Base-by-base conservation (phyloP, 768 basidiomycete genomes). In the Leccinum uliginosum region DNA sequence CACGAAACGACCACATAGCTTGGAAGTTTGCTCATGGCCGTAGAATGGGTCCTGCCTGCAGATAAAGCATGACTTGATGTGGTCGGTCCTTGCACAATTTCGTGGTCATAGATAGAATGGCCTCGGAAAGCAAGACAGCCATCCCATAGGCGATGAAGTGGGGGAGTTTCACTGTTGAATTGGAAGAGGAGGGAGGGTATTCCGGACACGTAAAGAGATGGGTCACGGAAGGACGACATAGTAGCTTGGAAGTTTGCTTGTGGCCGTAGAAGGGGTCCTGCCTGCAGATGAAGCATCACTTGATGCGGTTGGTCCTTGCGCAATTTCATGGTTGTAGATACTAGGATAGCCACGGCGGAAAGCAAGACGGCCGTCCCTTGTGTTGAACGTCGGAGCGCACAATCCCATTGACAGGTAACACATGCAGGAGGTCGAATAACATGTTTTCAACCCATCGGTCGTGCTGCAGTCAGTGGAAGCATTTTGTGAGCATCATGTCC, bases 121-220 rank as follows among this genome's bases (percentile, higher is more conserved):
- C 82, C 64, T 96, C 93, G 1, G 92, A 89, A 8, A 98, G 78
- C 4, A 95, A n/a, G n/a, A n/a, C n/a, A n/a, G n/a, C n/a, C n/a
- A n/a, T n/a, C n/a, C n/a, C n/a, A n/a, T n/a, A n/a, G n/a, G n/a
- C n/a, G n/a, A n/a, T n/a, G n/a, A n/a, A n/a, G n/a, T n/a, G n/a
- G n/a, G n/a, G n/a, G n/a, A n/a, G n/a, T n/a, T n/a, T n/a, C n/a
- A n/a, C n/a, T n/a, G n/a, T n/a, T n/a, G n/a, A n/a, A n/a, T n/a
- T n/a, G n/a, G n/a, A n/a, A n/a, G n/a, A n/a, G n/a, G n/a, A n/a
- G n/a, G n/a, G n/a, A n/a, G n/a, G n/a, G n/a, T n/a, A n/a, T n/a
- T n/a, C n/a, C n/a, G n/a, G n/a, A n/a, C n/a, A n/a, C n/a, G n/a
- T n/a, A n/a, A n/a, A n/a, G n/a, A n/a, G n/a, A n/a, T n/a, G n/a